Base-by-base conservation (phyloP, 1,284 basidiomycete species). In the Melampsora americana region DNA sequence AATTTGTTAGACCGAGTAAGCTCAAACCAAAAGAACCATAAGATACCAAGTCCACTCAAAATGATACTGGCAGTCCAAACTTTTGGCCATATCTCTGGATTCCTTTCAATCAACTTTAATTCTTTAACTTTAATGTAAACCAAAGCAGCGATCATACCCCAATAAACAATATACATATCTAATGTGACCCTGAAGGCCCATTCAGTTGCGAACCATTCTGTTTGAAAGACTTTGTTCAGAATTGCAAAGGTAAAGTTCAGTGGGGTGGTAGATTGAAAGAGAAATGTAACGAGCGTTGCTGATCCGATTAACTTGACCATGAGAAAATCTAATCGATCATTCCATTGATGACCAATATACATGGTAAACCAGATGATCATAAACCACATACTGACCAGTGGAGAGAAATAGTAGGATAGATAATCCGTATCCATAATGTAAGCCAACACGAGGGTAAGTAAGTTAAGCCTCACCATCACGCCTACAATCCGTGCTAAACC, bases 391-490 rank as follows among this genome's bases (percentile, higher is more conserved):
- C 32, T 89, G 30, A 92, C 90, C 79, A 93, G 85, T 9, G 91
- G 91, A 3, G 92, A 87, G 81, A 93, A 93, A 83, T 93, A 93
- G 83, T 93, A 93, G 72, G 88, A 91, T 78, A 92, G 87, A 83
- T 94, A 95, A 83, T 92, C 87, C 77, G 91, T 93, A 84, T 93
- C 89, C 92, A 95, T 93, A 68, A 88, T 87, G 84, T 93, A 95
- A 7, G 90, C 90, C 59, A 95, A 86, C 18, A 89, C 84, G 66
- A 94, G 84, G 0, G 92, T 92, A 64, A 93, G 86, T 59, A 94
- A 83, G 83, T 95, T 95, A 77, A 94, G 84, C 9, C 93, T 88
- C 74, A 93, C 86, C 79, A 95, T 83, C 66, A 91, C 89, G 87
- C 91, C 83, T 87, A 61, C 89, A 68, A 82, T 81, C 32, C 92